Base-by-base conservation (phyloP, 805 yeast genomes). In the Metschnikowia reukaufii region DNA sequence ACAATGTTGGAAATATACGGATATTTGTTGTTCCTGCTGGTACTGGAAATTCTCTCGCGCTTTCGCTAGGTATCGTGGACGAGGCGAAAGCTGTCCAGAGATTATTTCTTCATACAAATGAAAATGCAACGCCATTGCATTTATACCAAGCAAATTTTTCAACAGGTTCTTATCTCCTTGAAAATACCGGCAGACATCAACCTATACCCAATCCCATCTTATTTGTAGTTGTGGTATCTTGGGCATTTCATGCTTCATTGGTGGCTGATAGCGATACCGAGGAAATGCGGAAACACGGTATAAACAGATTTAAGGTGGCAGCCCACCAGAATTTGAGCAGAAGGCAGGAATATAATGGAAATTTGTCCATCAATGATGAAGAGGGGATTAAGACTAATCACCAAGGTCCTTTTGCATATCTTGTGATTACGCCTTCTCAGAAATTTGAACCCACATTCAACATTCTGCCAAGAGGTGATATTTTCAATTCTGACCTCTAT, bases 231-330 rank as follows among this genome's bases (percentile, higher is more conserved):
- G 95, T 90, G 8, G 73, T 81, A 0, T 86, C 96, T 0, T 83
- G 96, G 88, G 95, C 85, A 0, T 79, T 89, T 52, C 97, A 91
- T 65, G 89, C 97, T 2, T 79, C 90, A 3, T 65, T 91, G 41
- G 90, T 91, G 1, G 91, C 91, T 25, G 85, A 85, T 47, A 81
- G 91, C 43, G 92, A 88, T 53, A 73, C 82, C 0, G 82, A 84
- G 0, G 85, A 84, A 54, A 66, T 85, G 62, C 72, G 90, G 23
- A 72, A 72, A 41, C 69, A 75, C 50, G 97, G 96, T 1, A 58
- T 72, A 6, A 79, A 80, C 35, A 67, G 96, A 45, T 91, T 91
- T 64, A 68, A 75, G 49, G 64, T 80, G 31, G 96, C 96, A 0
- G 95, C 90, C 0, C 60, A 62, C 23, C 58, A 69, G 9, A 78